A percentile compares a stretch with the other conserved stretches of the same genome.
phyloP scores from a whole-genome alignment of 352 stramenopile genomes.

The Phytophthora multivora region DNA sequence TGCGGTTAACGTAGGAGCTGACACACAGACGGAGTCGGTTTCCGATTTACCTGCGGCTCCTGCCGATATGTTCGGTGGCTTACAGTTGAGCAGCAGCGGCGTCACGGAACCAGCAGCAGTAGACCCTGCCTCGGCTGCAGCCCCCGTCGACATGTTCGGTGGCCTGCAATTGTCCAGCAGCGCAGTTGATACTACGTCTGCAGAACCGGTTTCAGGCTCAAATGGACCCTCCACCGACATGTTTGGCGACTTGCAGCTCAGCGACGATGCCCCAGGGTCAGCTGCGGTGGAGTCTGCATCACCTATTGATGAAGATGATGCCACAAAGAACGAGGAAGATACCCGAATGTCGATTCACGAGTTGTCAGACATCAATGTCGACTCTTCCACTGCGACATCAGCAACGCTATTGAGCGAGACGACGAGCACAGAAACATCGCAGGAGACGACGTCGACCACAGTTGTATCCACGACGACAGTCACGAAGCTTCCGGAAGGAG shows the following conservation, averaged over 20 bases:
- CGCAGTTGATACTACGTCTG: neutral
- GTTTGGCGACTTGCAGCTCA: constrained; percentile 19
- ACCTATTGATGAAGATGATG: constrained; percentile 1
- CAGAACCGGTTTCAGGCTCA: neutral
- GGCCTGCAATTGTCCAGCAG: constrained; percentile 18
- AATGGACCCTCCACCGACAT: constrained; percentile 7
- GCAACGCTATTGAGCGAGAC: constrained; percentile 16
- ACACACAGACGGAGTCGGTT: constrained; percentile 1
- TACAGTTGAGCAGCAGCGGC: constrained; percentile 20
- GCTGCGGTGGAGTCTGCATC: constrained; percentile 4
- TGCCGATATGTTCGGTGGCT: constrained; percentile 28
- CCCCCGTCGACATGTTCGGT: constrained; percentile 15
- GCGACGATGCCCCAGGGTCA: constrained; percentile 14
- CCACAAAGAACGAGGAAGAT: constrained; percentile 25
- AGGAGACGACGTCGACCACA: constrained; percentile 17
- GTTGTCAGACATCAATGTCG: constrained; percentile 38
- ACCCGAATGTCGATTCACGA: constrained; percentile 61
- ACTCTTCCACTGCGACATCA: constrained; percentile 7
- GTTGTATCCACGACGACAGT: constrained; percentile 10
- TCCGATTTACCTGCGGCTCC: neutral
- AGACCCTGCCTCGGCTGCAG: neutral
- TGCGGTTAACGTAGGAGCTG: neutral
- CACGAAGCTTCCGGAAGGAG: constrained; percentile 23
- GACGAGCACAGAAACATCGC: constrained; percentile 20
- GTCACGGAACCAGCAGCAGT: neutral